A percentile compares a stretch with the other conserved stretches of the same genome.
phyloP scores from a whole-genome alignment of 2,329 filamentous ascomycete genomes.

The Stenocarpella maydis region DNA sequence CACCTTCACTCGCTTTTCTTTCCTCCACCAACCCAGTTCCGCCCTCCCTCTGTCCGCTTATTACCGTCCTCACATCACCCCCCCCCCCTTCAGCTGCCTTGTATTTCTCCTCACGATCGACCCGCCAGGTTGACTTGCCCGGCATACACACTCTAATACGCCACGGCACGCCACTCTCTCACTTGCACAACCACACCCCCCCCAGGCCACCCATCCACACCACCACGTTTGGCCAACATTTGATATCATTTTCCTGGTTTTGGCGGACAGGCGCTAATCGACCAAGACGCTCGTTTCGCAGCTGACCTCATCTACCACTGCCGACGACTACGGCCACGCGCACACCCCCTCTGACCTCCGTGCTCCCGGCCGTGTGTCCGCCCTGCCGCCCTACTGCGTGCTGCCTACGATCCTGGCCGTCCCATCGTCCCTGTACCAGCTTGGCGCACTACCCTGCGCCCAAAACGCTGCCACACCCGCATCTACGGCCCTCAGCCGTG shows the following conservation, averaged over 20 bases:
- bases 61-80: no score
- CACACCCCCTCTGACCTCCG: slow-evolving; percentile 1
- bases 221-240: slow-evolving; percentile 16
- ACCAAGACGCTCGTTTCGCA: slow-evolving; percentile 32
- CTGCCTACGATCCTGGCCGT: slow-evolving; percentile 1
- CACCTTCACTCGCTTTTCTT: slow-evolving; percentile 9
- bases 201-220: slow-evolving; percentile 17
- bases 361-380: neutral
- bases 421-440: slow-evolving; percentile 17
- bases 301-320: slow-evolving; percentile 26
- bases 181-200: neutral
- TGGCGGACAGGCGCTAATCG: slow-evolving; percentile 28
- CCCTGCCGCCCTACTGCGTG: neutral
- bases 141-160: slow-evolving; percentile 15
- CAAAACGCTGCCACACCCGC: slow-evolving; percentile 14
- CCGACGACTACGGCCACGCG: slow-evolving; percentile 27
- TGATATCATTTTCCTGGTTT: slow-evolving; percentile 17
- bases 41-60: neutral
- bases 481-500: slow-evolving; percentile 20
- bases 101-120: slow-evolving; percentile 20
- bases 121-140: slow-evolving; percentile 18
- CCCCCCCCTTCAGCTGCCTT: slow-evolving; percentile 6
- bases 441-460: slow-evolving; percentile 15
- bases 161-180: slow-evolving; percentile 24
- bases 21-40: neutral